phyloP scores from a whole-genome alignment of 352 stramenopile species.

The Blastocystis sp. region DNA sequence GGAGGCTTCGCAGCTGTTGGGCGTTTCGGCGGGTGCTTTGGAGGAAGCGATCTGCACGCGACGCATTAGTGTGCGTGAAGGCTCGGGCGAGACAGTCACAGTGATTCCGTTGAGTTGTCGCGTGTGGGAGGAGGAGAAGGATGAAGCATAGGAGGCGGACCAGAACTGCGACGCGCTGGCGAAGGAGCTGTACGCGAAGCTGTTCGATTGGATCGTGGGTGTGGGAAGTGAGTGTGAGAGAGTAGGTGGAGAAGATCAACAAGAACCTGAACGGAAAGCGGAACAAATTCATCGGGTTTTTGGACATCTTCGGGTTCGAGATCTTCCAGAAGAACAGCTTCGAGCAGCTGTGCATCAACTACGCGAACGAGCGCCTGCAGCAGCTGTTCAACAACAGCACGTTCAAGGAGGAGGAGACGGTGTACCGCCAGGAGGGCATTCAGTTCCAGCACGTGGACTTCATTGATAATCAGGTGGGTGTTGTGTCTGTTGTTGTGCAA shows the following conservation, averaged over 20 bases:
- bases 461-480: conserved; percentile 79
- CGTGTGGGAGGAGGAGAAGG: not conserved
- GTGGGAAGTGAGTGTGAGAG: conserved; percentile 75
- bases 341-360: conserved; percentile 88
- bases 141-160: conserved; percentile 73
- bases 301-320: conserved; percentile 91
- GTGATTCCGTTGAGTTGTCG: conserved; percentile 49
- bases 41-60: conserved; percentile 85
- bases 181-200: conserved; percentile 87
- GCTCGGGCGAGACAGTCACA: conserved; percentile 81
- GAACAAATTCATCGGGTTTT: conserved; percentile 80
- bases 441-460: conserved; percentile 77
- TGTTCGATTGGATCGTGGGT: conserved; percentile 91
- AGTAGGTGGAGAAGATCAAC: conserved; percentile 72
- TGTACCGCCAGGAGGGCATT: conserved; percentile 80
- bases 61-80: conserved; percentile 87
- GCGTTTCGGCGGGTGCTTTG: conserved; percentile 82
- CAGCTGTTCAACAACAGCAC: conserved; percentile 83
- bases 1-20: conserved; percentile 82
- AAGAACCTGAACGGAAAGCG: conserved; percentile 56
- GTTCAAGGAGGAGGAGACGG: conserved; percentile 82
- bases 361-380: conserved; percentile 82
- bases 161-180: conserved; percentile 88
- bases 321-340: conserved; percentile 89
- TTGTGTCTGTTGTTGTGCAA: conserved; percentile 63